Conservation (phyloP, 148 eudicot species). For the Beta vulgaris region DNA sequence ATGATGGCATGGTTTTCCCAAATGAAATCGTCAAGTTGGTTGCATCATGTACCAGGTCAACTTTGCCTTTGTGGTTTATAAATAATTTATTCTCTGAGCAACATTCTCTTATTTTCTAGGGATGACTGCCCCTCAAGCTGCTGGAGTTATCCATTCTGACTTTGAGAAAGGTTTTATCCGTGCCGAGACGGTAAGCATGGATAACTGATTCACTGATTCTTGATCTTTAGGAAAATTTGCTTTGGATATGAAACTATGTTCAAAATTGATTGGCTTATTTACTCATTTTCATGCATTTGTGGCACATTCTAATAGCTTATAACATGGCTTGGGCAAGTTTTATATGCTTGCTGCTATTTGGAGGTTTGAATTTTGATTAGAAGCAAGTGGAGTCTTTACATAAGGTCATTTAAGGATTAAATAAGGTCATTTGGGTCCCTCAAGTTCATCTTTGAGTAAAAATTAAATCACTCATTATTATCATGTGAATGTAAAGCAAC, state of each 20-base stretch:
- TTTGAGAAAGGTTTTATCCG: constrained; percentile 97
- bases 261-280: no score
- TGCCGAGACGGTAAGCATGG: constrained; percentile 87
- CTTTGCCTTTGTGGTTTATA: not conserved
- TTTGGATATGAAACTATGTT: not conserved
- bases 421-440: not conserved
- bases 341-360: not conserved
- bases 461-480: no score
- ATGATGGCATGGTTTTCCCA: not conserved
- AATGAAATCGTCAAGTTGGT: not conserved
- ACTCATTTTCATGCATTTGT: not conserved
- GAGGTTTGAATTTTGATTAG: not conserved
- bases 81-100: constrained; percentile 2
- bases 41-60: not conserved
- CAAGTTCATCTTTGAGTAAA: not conserved
- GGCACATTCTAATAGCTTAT: no score
- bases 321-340: no score
- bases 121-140: constrained; percentile 99
- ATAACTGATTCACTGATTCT: not conserved
- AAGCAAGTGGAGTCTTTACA: not conserved
- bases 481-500: no score
- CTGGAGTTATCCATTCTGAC: constrained; percentile 99
- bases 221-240: not conserved
- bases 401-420: not conserved
- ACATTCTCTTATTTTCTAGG: constrained; percentile 39